Evolutionary conservation across 305 asterid genomes (phyloP).

Genomic region (Rubia tinctorum): DNA sequence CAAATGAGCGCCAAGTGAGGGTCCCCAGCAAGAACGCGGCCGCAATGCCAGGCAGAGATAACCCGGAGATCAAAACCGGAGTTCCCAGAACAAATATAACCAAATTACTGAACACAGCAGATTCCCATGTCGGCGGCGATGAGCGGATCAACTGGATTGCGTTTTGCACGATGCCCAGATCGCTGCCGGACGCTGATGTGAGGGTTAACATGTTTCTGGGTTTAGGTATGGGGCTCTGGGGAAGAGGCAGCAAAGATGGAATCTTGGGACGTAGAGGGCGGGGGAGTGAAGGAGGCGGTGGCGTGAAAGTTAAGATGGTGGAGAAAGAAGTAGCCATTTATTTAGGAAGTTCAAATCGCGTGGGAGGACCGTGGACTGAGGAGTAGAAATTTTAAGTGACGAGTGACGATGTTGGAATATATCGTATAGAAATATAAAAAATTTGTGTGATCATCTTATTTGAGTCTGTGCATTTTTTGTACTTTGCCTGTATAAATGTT

Average conservation of each 20-base stretch:
- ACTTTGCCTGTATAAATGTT: too few relatives aligned
- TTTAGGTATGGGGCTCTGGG: conserved; percentile 28
- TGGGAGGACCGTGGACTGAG: too few relatives aligned
- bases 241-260: conserved; percentile 26
- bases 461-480: too few relatives aligned
- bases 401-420: too few relatives aligned
- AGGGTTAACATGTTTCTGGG: conserved; percentile 32
- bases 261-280: conserved; percentile 17
- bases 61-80: conserved; percentile 70
- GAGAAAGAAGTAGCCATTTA: conserved; percentile 42
- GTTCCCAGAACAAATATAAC: conserved; percentile 62
- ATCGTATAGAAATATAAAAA: too few relatives aligned
- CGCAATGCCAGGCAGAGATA: conserved; percentile 62
- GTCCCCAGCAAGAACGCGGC: conserved; percentile 93
- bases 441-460: too few relatives aligned
- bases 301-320: conserved; percentile 19
- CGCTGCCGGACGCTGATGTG: conserved; percentile 33
- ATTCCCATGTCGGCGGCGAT: conserved; percentile 83
- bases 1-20: conserved; percentile 93
- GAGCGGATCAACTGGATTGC: conserved; percentile 56
- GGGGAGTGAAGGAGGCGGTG: conserved; percentile 17
- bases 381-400: too few relatives aligned
- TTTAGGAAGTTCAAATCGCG: neutral
- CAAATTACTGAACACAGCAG: conserved; percentile 57
- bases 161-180: conserved; percentile 49